Evolutionary conservation across 1,284 basidiomycete genomes (phyloP), one percentile per base, ranked within the genome.

Genomic region (Ustilago xerochloae): DNA sequence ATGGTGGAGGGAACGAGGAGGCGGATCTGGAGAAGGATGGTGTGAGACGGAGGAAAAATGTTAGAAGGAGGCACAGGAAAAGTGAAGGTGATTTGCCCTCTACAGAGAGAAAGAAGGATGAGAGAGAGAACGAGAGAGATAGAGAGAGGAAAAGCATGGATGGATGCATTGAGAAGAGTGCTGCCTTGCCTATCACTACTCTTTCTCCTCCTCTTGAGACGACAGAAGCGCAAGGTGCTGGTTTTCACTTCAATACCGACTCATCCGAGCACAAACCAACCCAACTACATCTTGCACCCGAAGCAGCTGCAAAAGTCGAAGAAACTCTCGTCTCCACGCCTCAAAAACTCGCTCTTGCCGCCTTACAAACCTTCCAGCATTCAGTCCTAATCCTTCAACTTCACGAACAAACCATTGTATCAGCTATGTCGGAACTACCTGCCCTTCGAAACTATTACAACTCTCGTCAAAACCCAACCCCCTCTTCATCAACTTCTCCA

Each of bases 391-490:
- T 73, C 8, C 35, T 73, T 8, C 60, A 50, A 15, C 49, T 73
- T 6, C 18, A 73, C 64, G 70, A 68, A 1, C 22, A 48, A 2
- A 18, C 41, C 28, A 68, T 68, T 39, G 49, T 53, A 13, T 52
- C 63, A 58, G 61, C 64, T 26, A 67, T 73, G 64, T 53, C 33
- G 28, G 64, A 68, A 30, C 33, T 73, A 4, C 70, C 70, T 5
- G 70, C 70, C 0, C 55, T 73, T 6, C 64, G 70, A 13, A 43
- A 67, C 56, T 73, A 73, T 58, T 73, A 73, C 57, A 60, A 52
- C 35, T 54, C 63, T 7, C 59, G 52, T 16, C 62, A 62, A 43
- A 49, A 12, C 0, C 18, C 12, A 2, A 15, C 6, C 16, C 1
- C 24, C 9, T 6, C 38, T 6, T 33, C 41, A n/a, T n/a, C n/a